These are phyloP conservation scores for Artemisia annua DNA, from an alignment of 129 eudicot genomes.

Conservation along the genomic window DNA sequence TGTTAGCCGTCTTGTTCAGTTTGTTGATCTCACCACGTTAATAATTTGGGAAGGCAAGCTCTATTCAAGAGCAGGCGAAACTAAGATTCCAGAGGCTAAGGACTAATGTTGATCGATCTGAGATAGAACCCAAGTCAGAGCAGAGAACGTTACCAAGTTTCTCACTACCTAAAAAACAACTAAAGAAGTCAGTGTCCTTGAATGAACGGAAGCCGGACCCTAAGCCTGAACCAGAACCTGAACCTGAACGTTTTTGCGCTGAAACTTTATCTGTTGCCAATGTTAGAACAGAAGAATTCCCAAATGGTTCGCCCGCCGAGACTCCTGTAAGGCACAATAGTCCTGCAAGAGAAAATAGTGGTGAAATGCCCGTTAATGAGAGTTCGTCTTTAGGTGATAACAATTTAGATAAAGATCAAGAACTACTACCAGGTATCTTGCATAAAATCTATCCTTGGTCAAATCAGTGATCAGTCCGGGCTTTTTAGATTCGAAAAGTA, in stretches of 20 bases:
- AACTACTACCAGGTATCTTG: conserved; percentile 56
- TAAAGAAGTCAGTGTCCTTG: conserved; percentile 47
- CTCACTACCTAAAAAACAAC: conserved; percentile 57
- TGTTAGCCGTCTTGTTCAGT: conserved; percentile 3
- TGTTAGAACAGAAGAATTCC: conserved; percentile 52
- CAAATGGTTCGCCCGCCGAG: conserved; percentile 39
- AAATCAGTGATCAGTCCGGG: not conserved
- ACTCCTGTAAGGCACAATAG: conserved; percentile 43
- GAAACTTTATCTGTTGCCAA: conserved; percentile 76
- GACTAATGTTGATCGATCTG: conserved; percentile 44
- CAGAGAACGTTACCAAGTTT: conserved; percentile 40
- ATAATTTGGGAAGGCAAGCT: conserved; percentile 67
- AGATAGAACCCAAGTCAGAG: conserved; percentile 61
- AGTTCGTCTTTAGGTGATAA: conserved; percentile 43
- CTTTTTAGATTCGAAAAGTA: too few species aligned
- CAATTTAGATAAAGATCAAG: conserved; percentile 69
- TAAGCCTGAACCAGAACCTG: conserved; percentile 21
- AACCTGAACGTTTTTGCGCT: conserved; percentile 57
- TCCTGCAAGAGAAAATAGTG: conserved; percentile 17
- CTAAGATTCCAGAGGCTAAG: conserved; percentile 70
- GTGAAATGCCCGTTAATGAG: conserved; percentile 54
- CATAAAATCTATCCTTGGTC: conserved; percentile 9
- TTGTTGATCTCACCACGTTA: conserved; percentile 31
- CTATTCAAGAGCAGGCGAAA: conserved; percentile 88
- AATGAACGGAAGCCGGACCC: conserved; percentile 43